phyloP scores from a whole-genome alignment of 352 stramenopile species.

The Phytophthora idaei region DNA sequence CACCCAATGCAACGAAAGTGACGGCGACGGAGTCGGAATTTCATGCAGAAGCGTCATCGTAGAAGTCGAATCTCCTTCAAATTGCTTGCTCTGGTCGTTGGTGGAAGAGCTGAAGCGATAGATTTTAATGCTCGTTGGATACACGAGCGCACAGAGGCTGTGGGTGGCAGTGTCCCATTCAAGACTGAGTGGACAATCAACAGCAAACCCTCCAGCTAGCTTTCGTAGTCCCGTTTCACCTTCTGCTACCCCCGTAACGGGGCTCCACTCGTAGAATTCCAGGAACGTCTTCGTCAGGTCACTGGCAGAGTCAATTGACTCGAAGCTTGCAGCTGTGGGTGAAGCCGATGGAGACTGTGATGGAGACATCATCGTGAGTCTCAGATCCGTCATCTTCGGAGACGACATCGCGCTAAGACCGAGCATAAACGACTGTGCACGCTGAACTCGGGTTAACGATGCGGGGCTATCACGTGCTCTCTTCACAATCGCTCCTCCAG shows the following conservation, averaged over 20 bases:
- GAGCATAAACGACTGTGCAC: slow-evolving; percentile 57
- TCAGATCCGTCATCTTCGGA: slow-evolving; percentile 34
- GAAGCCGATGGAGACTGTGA: slow-evolving; percentile 24
- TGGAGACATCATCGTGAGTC: slow-evolving; percentile 33
- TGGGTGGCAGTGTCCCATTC: slow-evolving; percentile 63
- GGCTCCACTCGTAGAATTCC: slow-evolving; percentile 80
- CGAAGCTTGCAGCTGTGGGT: slow-evolving; percentile 13
- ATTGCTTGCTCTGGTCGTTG: slow-evolving; percentile 13
- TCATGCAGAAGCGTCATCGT: slow-evolving; percentile 55
- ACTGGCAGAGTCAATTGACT: slow-evolving; percentile 27
- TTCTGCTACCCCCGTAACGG: slow-evolving; percentile 9
- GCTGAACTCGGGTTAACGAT: slow-evolving; percentile 49
- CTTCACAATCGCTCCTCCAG: slow-evolving; percentile 25
- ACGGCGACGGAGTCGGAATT: slow-evolving; percentile 49
- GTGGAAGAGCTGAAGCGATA: slow-evolving; percentile 41
- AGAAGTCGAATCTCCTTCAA: slow-evolving; percentile 12
- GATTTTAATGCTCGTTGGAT: slow-evolving; percentile 50
- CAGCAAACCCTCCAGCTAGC: slow-evolving; percentile 20
- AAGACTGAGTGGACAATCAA: slow-evolving; percentile 65
- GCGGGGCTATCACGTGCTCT: slow-evolving; percentile 34
- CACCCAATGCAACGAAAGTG: slow-evolving; percentile 62
- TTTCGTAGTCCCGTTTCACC: slow-evolving; percentile 28
- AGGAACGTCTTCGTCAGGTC: slow-evolving; percentile 65
- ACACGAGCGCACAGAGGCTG: slow-evolving; percentile 67
- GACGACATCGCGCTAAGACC: slow-evolving; percentile 48